Evolutionary conservation across 1,139 yeast species (phyloP).

Genomic region (Taphrina communis): DNA sequence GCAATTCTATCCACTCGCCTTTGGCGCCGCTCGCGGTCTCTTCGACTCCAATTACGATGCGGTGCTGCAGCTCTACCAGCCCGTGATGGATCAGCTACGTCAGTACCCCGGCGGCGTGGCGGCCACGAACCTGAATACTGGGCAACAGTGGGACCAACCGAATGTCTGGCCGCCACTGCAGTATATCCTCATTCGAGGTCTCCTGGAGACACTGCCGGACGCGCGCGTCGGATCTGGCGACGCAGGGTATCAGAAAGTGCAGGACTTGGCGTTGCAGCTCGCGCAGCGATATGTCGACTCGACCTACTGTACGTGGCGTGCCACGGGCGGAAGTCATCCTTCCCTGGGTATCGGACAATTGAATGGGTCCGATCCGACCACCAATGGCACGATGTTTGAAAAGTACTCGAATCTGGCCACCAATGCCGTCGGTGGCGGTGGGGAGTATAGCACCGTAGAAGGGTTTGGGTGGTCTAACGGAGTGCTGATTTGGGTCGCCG

Average conservation of each 20-base stretch:
- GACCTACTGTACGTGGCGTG: constrained; percentile 40
- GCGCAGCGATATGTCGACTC: constrained; percentile 38
- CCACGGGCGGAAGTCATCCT: constrained; percentile 40
- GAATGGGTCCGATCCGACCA: constrained; percentile 4
- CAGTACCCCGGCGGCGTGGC: constrained; percentile 38
- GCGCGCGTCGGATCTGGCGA: constrained; percentile 5
- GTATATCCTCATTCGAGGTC: constrained; percentile 37
- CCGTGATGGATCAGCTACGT: constrained; percentile 21
- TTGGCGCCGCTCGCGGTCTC: constrained; percentile 26
- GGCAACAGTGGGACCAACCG: constrained; percentile 42
- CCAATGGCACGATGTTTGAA: constrained; percentile 40
- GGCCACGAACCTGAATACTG: constrained; percentile 28
- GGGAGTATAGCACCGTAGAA: constrained; percentile 35
- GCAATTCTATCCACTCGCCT: constrained; percentile 38
- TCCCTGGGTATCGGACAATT: constrained; percentile 3
- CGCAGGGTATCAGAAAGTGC: constrained; percentile 11
- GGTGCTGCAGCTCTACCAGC: constrained; percentile 14
- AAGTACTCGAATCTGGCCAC: constrained; percentile 32
- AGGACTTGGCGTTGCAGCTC: constrained; percentile 23
- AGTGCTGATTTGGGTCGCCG: constrained; percentile 40
- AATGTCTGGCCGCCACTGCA: constrained; percentile 42
- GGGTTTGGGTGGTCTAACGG: constrained; percentile 43
- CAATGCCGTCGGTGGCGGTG: constrained; percentile 41
- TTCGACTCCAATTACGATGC: constrained; percentile 4
- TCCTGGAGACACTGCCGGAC: constrained; percentile 18